These are phyloP conservation scores for Candida berthetii DNA, from an alignment of 805 yeast species.

Conservation along the genomic window DNA sequence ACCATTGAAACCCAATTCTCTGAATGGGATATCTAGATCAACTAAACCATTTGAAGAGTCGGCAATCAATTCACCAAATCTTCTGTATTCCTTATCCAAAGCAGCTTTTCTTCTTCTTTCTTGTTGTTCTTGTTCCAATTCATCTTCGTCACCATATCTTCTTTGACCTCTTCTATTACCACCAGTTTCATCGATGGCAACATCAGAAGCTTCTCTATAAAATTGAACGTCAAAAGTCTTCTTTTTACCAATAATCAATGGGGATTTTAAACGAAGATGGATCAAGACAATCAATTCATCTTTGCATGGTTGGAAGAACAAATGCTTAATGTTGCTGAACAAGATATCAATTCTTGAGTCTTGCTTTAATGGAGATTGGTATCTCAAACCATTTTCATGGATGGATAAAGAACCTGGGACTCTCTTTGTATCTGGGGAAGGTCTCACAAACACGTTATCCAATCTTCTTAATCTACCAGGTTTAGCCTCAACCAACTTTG, in stretches of 20 bases:
- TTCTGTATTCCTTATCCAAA: slow-evolving; percentile 85
- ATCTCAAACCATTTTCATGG: slow-evolving; percentile 94
- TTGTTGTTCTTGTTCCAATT: slow-evolving; percentile 96
- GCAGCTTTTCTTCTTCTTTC: slow-evolving; percentile 89
- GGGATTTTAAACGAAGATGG: slow-evolving; percentile 88
- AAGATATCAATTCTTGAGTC: slow-evolving; percentile 86
- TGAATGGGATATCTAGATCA: slow-evolving; percentile 89
- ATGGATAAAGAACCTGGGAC: slow-evolving; percentile 85
- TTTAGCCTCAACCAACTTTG: slow-evolving; percentile 72
- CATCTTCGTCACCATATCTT: slow-evolving; percentile 97
- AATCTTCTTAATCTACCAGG: slow-evolving; percentile 82
- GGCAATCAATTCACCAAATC: slow-evolving; percentile 84
- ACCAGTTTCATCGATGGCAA: slow-evolving; percentile 95
- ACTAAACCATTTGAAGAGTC: slow-evolving; percentile 79
- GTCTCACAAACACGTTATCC: slow-evolving; percentile 87
- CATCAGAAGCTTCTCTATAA: slow-evolving; percentile 94
- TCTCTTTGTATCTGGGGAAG: slow-evolving; percentile 96
- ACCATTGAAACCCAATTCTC: slow-evolving; percentile 96
- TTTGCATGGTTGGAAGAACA: slow-evolving; percentile 94
- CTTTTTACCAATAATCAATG: slow-evolving; percentile 92
- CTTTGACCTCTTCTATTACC: slow-evolving; percentile 77
- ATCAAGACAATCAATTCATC: slow-evolving; percentile 90
- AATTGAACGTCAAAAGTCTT: slow-evolving; percentile 94
- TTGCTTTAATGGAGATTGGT: slow-evolving; percentile 76
- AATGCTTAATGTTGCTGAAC: slow-evolving; percentile 85